phyloP scores from a whole-genome alignment of 2,329 filamentous ascomycete genomes.

The Calonectria pteridis region DNA sequence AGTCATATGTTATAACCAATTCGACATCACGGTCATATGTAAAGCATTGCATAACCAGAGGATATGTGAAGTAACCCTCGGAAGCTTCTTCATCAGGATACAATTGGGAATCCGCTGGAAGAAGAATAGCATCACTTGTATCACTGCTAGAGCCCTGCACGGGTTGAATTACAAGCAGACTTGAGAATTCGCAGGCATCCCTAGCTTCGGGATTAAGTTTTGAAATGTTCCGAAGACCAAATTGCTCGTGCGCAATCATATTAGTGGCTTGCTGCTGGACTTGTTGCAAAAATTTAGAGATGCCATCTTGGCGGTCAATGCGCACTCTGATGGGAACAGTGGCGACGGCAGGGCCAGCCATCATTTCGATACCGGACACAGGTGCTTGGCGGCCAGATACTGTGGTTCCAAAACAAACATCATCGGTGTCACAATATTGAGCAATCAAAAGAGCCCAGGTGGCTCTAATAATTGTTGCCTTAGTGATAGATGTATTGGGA shows the following conservation, averaged over 20 bases:
- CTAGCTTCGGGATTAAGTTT: constrained; percentile 16
- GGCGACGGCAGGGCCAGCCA: constrained; percentile 49
- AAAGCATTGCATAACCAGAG: constrained; percentile 5
- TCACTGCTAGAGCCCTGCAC: neutral
- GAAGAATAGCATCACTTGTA: neutral
- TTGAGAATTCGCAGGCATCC: constrained; percentile 10
- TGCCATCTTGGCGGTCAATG: constrained; percentile 43
- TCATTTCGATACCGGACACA: constrained; percentile 32
- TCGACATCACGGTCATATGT: neutral
- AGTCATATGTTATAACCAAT: neutral
- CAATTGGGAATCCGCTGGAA: constrained; percentile 21
- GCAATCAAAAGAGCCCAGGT: constrained; percentile 9
- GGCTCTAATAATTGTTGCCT: constrained; percentile 3
- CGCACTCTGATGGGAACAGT: constrained; percentile 38
- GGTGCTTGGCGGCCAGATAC: constrained; percentile 23
- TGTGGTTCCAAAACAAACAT: constrained; percentile 2
- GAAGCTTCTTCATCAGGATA: neutral
- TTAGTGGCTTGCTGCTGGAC: constrained; percentile 28
- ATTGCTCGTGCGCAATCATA: constrained; percentile 27
- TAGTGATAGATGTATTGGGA: neutral
- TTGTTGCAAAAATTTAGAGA: constrained; percentile 49
- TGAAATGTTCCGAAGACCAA: constrained; percentile 33
- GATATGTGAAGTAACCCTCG: constrained; percentile 1
- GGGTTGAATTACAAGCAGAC: constrained; percentile 27
- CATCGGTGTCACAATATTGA: neutral